Base-by-base conservation (phyloP, 768 basidiomycete species). In the Mycena crocata region DNA sequence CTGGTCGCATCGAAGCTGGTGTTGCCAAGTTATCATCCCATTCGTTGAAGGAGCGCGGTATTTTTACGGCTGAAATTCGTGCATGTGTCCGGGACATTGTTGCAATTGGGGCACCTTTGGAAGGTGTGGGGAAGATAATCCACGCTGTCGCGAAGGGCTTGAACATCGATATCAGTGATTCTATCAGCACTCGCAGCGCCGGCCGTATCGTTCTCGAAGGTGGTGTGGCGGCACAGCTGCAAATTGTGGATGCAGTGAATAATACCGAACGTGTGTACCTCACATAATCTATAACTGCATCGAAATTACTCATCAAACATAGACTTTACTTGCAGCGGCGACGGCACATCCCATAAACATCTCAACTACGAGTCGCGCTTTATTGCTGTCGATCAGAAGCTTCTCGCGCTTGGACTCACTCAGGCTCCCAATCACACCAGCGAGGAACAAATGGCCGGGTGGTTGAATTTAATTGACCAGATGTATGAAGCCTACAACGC, bases 191-290 rank as follows among this genome's bases (percentile, higher is more conserved):
- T 14, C 68, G 69, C 1, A 68, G 68, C 9, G 69, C 72, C 1
- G 46, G 49, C 3, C 57, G 76, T 5, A 57, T 67, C 10, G 49
- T 74, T 5, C 5, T 42, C 5, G 75, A 75, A 45, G 76, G 72
- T 0, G 73, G 71, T 12, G 50, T 73, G 15, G 67, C 69, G 0
- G 67, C 73, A 9, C 48, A 72, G 13, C 34, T 74, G 23, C 73
- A 75, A 54, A 55, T 75, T 51, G 73, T 56, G 17, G 48, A 67
- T 54, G 73, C 61, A 2, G 28, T 70, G 1, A 35, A 35, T 21
- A 24, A 63, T 7, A 35, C 62, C 3, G 45, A 69, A 26, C 30
- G 73, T 75, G 49, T 15, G 62, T 64, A 21, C 34, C 13, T 45
- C 31, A 50, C 14, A 31, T n/a, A 17, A 5, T 5, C 17, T 50